Evolutionary conservation across 441 rosid genomes (phyloP).

Genomic region (Capsella rubella): DNA sequence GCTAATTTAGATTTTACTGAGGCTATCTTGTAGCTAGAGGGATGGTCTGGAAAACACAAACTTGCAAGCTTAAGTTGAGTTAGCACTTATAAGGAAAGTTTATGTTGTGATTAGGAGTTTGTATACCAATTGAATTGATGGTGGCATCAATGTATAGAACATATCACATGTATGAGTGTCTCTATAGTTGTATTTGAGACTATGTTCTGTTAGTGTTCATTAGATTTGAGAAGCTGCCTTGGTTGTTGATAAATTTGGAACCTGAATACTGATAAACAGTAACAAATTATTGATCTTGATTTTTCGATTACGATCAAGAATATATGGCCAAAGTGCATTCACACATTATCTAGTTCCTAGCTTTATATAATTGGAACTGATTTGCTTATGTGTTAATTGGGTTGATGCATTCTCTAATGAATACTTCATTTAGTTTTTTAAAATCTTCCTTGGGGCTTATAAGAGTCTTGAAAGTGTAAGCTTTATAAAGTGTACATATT

Average conservation of each 20-base stretch:
- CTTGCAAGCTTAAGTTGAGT: not conserved
- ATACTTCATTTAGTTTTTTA: not conserved
- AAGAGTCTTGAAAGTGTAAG: not conserved
- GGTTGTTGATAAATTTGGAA: not conserved
- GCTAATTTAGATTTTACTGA: not conserved
- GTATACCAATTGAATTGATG: not conserved
- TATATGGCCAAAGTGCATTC: not conserved
- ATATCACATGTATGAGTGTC: not conserved
- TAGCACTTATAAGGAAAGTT: not conserved
- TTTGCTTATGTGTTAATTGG: not conserved
- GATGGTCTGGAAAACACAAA: not conserved
- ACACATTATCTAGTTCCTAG: not conserved
- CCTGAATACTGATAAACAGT: not conserved
- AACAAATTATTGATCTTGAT: conserved; percentile 13
- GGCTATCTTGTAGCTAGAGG: conserved; percentile 7
- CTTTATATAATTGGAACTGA: not conserved
- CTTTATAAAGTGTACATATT: not conserved
- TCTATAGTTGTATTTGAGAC: too few species aligned
- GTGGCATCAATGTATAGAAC: not conserved
- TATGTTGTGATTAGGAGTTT: not conserved
- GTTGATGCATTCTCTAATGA: conserved; percentile 6
- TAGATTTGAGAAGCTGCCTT: not conserved
- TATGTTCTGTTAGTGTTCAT: not conserved
- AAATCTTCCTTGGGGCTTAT: not conserved
- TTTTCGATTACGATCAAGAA: conserved; percentile 5